Evolutionary conservation across 2,329 filamentous ascomycete species (phyloP).

Genomic region (Talaromyces piceae): DNA sequence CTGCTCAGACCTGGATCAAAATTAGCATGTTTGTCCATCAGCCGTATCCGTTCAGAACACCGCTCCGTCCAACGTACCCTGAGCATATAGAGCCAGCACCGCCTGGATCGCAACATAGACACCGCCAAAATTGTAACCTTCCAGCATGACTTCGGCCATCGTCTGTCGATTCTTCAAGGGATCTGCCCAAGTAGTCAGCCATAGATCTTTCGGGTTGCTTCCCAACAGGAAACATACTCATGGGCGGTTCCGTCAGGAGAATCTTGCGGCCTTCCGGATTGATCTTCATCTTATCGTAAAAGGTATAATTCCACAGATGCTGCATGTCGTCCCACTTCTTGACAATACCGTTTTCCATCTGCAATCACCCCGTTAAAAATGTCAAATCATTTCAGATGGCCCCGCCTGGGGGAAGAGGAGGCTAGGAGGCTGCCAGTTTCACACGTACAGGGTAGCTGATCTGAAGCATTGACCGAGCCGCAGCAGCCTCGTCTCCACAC

Average conservation of each 20-base stretch:
- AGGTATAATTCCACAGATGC: constrained; percentile 98
- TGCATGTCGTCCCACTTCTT: constrained; percentile 99
- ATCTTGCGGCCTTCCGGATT: constrained; percentile 92
- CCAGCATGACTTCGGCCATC: constrained; percentile 99
- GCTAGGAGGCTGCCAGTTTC: no score
- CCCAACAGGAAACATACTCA: no score
- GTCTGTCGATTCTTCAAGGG: constrained; percentile 92
- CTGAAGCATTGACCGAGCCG: constrained; percentile 92
- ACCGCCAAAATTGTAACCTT: constrained; percentile 89
- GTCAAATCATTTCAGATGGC: no score
- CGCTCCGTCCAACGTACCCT: constrained; percentile 55
- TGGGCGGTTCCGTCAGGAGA: constrained; percentile 89
- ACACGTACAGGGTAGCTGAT: constrained; percentile 79
- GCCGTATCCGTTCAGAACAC: constrained; percentile 20
- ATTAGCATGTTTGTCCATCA: not conserved
- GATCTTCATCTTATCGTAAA: constrained; percentile 92
- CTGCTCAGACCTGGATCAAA: constrained; percentile 64
- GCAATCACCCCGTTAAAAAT: constrained; percentile 12
- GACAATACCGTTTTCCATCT: constrained; percentile 99
- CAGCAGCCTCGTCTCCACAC: constrained; percentile 97
- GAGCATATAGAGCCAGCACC: constrained; percentile 89
- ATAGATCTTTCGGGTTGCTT: not conserved
- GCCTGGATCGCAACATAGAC: constrained; percentile 98
- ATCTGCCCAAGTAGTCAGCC: constrained; percentile 46
- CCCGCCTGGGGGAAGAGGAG: no score